A percentile compares a stretch with the other conserved stretches of the same genome.
Evolutionary conservation across 441 rosid genomes (phyloP).

Genomic region (Gossypium schwendimanii): DNA sequence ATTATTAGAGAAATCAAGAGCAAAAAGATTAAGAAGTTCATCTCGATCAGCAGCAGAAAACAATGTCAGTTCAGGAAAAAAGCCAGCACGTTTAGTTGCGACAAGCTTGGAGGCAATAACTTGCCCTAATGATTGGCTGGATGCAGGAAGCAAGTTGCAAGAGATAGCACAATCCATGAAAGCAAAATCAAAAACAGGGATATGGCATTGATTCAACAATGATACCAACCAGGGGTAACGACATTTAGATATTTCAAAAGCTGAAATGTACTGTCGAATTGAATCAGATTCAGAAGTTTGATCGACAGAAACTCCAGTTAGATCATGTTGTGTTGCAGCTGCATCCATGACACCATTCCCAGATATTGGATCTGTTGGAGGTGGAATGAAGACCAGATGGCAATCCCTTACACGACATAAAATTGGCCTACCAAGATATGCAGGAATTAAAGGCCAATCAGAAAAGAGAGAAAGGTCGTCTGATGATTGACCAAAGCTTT

Average conservation of each 20-base stretch:
- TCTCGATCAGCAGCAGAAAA: slow-evolving; percentile 60
- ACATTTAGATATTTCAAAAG: slow-evolving; percentile 44
- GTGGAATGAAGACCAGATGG: slow-evolving; percentile 77
- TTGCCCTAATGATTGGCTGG: slow-evolving; percentile 71
- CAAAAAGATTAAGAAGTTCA: slow-evolving; percentile 78
- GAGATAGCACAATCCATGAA: slow-evolving; percentile 73
- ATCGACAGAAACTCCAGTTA: slow-evolving; percentile 28
- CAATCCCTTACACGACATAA: slow-evolving; percentile 84
- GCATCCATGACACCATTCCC: slow-evolving; percentile 27
- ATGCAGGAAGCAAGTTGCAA: slow-evolving; percentile 65
- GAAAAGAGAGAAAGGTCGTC: slow-evolving; percentile 72
- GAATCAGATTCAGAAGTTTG: slow-evolving; percentile 38
- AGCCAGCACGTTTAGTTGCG: slow-evolving; percentile 72
- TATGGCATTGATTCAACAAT: slow-evolving; percentile 77
- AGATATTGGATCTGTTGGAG: slow-evolving; percentile 37
- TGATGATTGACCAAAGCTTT: slow-evolving; percentile 57
- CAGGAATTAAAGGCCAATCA: slow-evolving; percentile 97
- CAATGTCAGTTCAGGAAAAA: slow-evolving; percentile 58
- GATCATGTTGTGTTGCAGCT: slow-evolving; percentile 28
- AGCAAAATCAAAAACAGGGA: slow-evolving; percentile 72
- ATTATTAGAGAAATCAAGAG: slow-evolving; percentile 61
- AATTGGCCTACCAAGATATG: slow-evolving; percentile 87
- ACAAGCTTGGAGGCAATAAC: slow-evolving; percentile 84
- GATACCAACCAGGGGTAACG: slow-evolving; percentile 78
- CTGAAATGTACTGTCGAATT: slow-evolving; percentile 42